Conservation (phyloP, 2,329 filamentous ascomycete species). For the Huntiella bhutanensis region DNA sequence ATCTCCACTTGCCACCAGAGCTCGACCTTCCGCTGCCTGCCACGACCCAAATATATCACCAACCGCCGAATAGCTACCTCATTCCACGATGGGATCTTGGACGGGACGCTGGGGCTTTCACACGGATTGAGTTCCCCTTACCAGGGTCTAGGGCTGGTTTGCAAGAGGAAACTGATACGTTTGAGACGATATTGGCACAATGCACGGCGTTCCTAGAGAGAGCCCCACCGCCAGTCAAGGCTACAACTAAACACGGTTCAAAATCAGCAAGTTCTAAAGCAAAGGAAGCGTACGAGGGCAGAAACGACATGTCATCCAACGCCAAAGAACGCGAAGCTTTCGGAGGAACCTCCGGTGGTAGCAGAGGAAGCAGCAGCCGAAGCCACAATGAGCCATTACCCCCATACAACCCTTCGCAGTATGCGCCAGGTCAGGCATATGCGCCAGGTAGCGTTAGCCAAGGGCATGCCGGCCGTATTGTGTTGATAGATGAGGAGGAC, state of each 20-base stretch:
- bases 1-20: conserved; percentile 85
- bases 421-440: conserved; percentile 63
- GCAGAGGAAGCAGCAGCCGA: conserved; percentile 13
- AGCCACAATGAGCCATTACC: conserved; percentile 25
- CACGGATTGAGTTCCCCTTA: conserved; percentile 72
- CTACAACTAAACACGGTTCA: conserved; percentile 16
- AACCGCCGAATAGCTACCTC: conserved; percentile 79
- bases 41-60: conserved; percentile 93
- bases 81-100: conserved; percentile 92
- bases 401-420: conserved; percentile 66
- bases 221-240: conserved; percentile 39
- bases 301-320: not conserved
- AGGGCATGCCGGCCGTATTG: conserved; percentile 49
- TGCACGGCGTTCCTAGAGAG: conserved; percentile 91
- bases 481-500: conserved; percentile 88
- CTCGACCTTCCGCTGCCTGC: conserved; percentile 84
- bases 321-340: conserved; percentile 23
- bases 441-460: conserved; percentile 41
- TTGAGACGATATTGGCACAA: conserved; percentile 94
- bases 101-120: conserved; percentile 75
- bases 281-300: conserved; percentile 5
- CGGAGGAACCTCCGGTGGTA: not conserved
- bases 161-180: conserved; percentile 88
- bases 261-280: conserved; percentile 14
- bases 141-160: conserved; percentile 52